Evolutionary conservation across 495 filamentous ascomycete species (phyloP), one percentile per base, ranked within the genome.

Genomic region (Platismatia glauca): DNA sequence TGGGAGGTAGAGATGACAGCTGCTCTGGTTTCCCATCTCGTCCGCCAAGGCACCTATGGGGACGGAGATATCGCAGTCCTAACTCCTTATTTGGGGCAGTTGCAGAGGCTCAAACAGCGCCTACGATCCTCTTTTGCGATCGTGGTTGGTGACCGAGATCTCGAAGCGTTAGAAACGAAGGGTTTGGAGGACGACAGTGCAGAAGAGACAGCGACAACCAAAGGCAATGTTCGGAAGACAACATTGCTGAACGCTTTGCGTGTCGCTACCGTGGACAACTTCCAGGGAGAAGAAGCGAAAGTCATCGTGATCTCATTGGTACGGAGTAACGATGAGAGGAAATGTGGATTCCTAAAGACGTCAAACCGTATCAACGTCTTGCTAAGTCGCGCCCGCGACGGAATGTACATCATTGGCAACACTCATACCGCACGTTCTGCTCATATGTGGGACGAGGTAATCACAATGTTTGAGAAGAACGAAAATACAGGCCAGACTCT

Each of bases 361-460:
- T 76, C 80, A 0, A 93, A 94, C 64, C 79, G 90, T 1, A 90
- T 95, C 70, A 95, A 95, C 66, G 89, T 95, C 0, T 74, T 91
- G 0, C 75, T 94, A 3, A 78, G 75, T 43, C 84, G 90, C 15
- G 89, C 89, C 4, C 76, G 84, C 65, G 83, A 95, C 68, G 89
- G 90, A 11, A 90, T 95, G 86, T 95, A 91, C 69, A 82, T 95
- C 55, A 84, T 94, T 52, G 89, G 90, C 18, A 91, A 93, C 67
- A 69, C 81, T 3, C 66, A 76, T 35, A 86, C 88, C 0, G 82
- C 78, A 16, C 60, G 52, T 1, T 68, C 72, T 50, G 78, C 91
- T 8, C 66, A 69, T 0, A 93, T 94, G 87, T 95, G 89, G 90
- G 72, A 68, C 4, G 53, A 87, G 4, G 82, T 94, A 7, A 68